Percentiles rank a stretch among this genome's conserved stretches.
Evolutionary conservation across 1,139 yeast species (phyloP).

Genomic region (Magnusiomyces magnusii): DNA sequence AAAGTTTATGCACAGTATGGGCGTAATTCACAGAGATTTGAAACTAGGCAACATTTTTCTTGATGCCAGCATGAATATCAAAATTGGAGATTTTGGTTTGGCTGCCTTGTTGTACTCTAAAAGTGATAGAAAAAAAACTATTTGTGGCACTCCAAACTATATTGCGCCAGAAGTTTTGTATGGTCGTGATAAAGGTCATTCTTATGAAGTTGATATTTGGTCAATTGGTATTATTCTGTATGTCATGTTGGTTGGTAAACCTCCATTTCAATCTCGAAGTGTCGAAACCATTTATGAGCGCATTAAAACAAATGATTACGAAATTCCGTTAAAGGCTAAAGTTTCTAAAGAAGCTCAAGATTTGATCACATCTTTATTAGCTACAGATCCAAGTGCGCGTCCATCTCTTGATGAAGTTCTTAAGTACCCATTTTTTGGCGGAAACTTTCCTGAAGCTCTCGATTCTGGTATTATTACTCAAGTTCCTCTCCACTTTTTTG

Average conservation of each 20-base stretch:
- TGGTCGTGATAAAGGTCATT: conserved; percentile 82
- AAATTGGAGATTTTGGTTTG: conserved; percentile 94
- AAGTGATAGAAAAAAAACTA: conserved; percentile 75
- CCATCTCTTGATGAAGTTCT: conserved; percentile 76
- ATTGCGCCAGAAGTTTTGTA: conserved; percentile 96
- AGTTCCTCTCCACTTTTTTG: conserved; percentile 48
- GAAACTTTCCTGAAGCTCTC: conserved; percentile 72
- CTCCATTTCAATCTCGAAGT: conserved; percentile 96
- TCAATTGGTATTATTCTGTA: conserved; percentile 95
- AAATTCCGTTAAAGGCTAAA: conserved; percentile 67
- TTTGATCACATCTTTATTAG: conserved; percentile 63
- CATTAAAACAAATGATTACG: conserved; percentile 74
- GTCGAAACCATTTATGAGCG: conserved; percentile 88
- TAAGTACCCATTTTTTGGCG: conserved; percentile 64
- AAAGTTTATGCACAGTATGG: conserved; percentile 80
- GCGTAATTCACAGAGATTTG: conserved; percentile 94
- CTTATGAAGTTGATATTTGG: conserved; percentile 95
- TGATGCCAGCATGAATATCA: conserved; percentile 85
- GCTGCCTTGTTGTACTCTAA: conserved; percentile 76
- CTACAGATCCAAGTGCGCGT: conserved; percentile 70
- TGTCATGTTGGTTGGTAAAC: conserved; percentile 84
- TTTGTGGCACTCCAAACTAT: conserved; percentile 97
- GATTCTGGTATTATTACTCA: conserved; percentile 46
- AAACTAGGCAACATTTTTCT: conserved; percentile 92
- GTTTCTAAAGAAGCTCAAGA: conserved; percentile 65